Evolutionary conservation across 179 eudicot species (phyloP).

Genomic region (Heliamphora pulchella): DNA sequence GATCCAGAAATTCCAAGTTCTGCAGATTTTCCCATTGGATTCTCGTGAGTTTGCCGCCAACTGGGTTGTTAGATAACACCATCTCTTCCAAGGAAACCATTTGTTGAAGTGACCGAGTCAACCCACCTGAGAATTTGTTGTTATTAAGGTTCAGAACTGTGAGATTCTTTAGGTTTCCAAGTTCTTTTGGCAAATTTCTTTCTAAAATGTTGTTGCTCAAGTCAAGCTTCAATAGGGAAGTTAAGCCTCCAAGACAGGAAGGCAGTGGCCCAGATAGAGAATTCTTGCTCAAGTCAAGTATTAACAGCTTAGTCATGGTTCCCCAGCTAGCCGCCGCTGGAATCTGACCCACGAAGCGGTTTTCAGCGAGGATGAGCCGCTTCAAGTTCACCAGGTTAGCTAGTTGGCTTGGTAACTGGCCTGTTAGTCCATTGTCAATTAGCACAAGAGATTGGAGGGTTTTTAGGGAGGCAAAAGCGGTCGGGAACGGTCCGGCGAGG

Average conservation of each 20-base stretch:
- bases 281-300: constrained; percentile 51
- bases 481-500: constrained; percentile 39
- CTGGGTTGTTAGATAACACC: constrained; percentile 38
- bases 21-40: constrained; percentile 41
- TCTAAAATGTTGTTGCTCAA: constrained; percentile 40
- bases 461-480: constrained; percentile 28
- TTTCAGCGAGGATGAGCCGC: constrained; percentile 49
- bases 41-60: constrained; percentile 33
- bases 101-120: constrained; percentile 31
- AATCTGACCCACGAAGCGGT: constrained; percentile 33
- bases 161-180: constrained; percentile 35
- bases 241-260: constrained; percentile 30
- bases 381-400: constrained; percentile 38
- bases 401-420: constrained; percentile 32
- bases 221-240: constrained; percentile 52
- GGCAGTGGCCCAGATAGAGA: constrained; percentile 44
- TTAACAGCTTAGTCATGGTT: constrained; percentile 39
- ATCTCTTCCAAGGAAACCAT: constrained; percentile 46
- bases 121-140: constrained; percentile 44
- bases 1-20: constrained; percentile 38
- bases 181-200: constrained; percentile 38
- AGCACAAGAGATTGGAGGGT: constrained; percentile 45
- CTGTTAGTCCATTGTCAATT: constrained; percentile 44
- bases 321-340: constrained; percentile 28
- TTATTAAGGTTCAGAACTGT: constrained; percentile 45